Evolutionary conservation across 2,329 filamentous ascomycete genomes (phyloP).

Genomic region (Emmonsiellopsis sp.): DNA sequence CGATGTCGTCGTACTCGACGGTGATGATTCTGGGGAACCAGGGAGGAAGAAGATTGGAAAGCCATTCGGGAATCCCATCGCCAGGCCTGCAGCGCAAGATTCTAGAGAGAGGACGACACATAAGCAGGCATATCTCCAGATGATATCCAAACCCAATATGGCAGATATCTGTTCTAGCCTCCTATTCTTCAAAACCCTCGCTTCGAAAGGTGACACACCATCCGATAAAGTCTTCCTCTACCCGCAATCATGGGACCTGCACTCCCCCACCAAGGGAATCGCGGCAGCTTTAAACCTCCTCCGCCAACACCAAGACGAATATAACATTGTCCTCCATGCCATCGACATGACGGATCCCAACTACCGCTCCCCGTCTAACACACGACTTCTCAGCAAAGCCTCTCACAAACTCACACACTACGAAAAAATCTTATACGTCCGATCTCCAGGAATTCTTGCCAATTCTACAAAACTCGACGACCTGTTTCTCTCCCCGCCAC

Average conservation of each 20-base stretch:
- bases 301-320: constrained; percentile 29
- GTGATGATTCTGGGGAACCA: neutral
- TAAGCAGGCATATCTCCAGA: constrained; percentile 31
- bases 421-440: constrained; percentile 35
- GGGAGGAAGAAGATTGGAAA: neutral
- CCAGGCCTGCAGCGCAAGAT: neutral
- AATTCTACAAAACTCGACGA: constrained; percentile 30
- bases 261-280: constrained; percentile 19
- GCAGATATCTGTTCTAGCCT: constrained; percentile 38
- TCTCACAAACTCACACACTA: constrained; percentile 34
- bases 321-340: constrained; percentile 32
- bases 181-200: constrained; percentile 34
- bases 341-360: constrained; percentile 27
- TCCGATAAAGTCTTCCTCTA: constrained; percentile 39
- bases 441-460: constrained; percentile 32
- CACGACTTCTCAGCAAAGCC: constrained; percentile 13
- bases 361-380: constrained; percentile 8
- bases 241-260: constrained; percentile 35
- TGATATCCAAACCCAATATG: constrained; percentile 34
- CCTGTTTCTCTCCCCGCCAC: constrained; percentile 23
- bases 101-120: neutral
- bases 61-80: neutral
- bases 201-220: constrained; percentile 23
- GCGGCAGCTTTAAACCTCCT: constrained; percentile 29
- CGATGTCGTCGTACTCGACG: neutral